These are phyloP conservation scores for Wickerhamiella lipophila DNA, from an alignment of 805 yeast genomes.

Conservation along the genomic window DNA sequence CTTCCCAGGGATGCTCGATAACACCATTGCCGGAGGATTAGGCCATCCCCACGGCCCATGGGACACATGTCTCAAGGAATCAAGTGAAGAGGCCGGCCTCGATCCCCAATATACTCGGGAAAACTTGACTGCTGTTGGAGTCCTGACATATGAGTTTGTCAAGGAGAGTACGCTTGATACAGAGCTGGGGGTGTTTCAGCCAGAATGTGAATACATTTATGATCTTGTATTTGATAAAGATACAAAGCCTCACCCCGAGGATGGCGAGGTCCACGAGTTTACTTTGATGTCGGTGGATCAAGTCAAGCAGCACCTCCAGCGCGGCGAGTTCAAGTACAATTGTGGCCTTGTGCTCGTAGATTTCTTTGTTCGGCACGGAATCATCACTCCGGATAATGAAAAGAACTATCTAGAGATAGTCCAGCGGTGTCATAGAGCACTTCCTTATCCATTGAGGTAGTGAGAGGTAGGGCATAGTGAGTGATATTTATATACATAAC, in stretches of 20 bases:
- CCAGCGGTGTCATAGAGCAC: slow-evolving; percentile 47
- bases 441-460: slow-evolving; percentile 52
- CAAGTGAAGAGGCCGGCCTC: slow-evolving; percentile 86
- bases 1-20: slow-evolving; percentile 82
- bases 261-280: slow-evolving; percentile 69
- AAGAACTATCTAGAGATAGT: slow-evolving; percentile 50
- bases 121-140: slow-evolving; percentile 45
- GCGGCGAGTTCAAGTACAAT: slow-evolving; percentile 75
- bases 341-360: slow-evolving; percentile 71
- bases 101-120: slow-evolving; percentile 36
- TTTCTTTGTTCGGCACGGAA: slow-evolving; percentile 77
- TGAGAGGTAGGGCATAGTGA: too few relatives aligned
- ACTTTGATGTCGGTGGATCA: slow-evolving; percentile 48
- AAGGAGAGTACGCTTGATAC: slow-evolving; percentile 25
- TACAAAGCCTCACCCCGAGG: slow-evolving; percentile 45
- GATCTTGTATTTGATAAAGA: slow-evolving; percentile 48
- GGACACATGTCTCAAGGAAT: slow-evolving; percentile 76
- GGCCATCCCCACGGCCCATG: slow-evolving; percentile 64
- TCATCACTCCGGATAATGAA: slow-evolving; percentile 52
- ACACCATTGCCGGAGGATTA: slow-evolving; percentile 90
- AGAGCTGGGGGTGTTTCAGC: slow-evolving; percentile 58
- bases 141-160: slow-evolving; percentile 42
- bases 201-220: slow-evolving; percentile 73
- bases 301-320: slow-evolving; percentile 37
- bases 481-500: too few relatives aligned